These are phyloP conservation scores for Cyclostephanos tholiformis DNA, from an alignment of 108 stramenopile genomes.

Conservation along the genomic window DNA sequence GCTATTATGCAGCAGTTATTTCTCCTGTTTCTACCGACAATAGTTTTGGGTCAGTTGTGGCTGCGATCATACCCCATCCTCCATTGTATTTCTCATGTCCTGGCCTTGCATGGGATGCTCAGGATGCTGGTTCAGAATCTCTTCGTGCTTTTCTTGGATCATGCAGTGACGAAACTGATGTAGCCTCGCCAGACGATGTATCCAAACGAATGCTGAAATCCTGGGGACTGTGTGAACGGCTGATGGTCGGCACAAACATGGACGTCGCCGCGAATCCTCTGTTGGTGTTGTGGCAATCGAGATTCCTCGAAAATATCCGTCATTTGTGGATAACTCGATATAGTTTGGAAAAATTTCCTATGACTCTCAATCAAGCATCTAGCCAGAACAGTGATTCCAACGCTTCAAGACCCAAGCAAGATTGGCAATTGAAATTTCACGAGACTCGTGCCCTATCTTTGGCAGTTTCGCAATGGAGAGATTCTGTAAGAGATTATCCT, in stretches of 20 bases:
- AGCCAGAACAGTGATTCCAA: background rate
- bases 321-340: conserved; percentile 43
- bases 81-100: conserved; percentile 41
- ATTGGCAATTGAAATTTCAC: conserved; percentile 8
- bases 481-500: conserved; percentile 50
- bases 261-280: conserved; percentile 15
- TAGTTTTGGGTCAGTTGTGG: conserved; percentile 1
- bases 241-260: background rate
- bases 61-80: conserved; percentile 44
- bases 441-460: conserved; percentile 33
- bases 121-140: conserved; percentile 18
- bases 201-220: conserved; percentile 29
- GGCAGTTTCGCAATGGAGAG: conserved; percentile 30
- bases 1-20: conserved; percentile 32
- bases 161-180: background rate
- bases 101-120: conserved; percentile 45
- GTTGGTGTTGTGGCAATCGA: conserved; percentile 39
- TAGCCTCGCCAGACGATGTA: conserved; percentile 28
- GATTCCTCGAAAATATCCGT: conserved; percentile 38
- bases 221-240: conserved; percentile 33
- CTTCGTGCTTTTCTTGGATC: conserved; percentile 23
- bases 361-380: conserved; percentile 2
- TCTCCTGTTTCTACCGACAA: background rate
- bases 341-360: conserved; percentile 11
- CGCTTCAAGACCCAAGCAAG: background rate